Conservation (phyloP, 805 yeast species). For the Monosporozyma unispora region DNA sequence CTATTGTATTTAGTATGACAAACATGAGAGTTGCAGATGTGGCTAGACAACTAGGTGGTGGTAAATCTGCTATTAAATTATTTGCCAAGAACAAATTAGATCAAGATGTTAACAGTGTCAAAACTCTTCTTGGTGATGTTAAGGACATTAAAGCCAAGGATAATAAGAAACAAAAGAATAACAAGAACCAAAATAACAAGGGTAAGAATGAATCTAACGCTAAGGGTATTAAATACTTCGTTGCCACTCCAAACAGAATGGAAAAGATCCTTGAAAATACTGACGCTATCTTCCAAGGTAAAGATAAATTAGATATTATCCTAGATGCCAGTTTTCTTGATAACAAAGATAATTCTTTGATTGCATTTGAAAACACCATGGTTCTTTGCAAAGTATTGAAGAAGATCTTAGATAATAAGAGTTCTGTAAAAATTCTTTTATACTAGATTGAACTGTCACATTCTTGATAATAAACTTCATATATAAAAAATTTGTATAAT, state of each 20-base stretch:
- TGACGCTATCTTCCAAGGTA: conserved; percentile 26
- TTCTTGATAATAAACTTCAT: no score
- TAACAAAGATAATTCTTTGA: conserved; percentile 22
- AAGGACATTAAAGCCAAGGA: neutral
- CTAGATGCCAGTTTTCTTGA: conserved; percentile 30
- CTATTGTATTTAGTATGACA: conserved; percentile 54
- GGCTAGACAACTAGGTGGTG: conserved; percentile 49
- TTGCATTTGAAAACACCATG: conserved; percentile 21
- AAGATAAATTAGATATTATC: conserved; percentile 29
- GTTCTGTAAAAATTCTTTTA: conserved; percentile 28
- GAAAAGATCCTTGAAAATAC: conserved; percentile 20
- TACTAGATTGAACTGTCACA: conserved; percentile 11
- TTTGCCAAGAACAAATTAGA: conserved; percentile 66
- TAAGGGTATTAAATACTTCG: conserved; percentile 18
- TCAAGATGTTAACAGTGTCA: conserved; percentile 41
- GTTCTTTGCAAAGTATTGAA: conserved; percentile 22
- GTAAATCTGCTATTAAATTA: conserved; percentile 53
- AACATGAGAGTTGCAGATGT: conserved; percentile 85
- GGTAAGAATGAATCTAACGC: conserved; percentile 1
- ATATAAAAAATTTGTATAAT: neutral
- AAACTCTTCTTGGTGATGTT: conserved; percentile 12
- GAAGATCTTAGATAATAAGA: conserved; percentile 23
- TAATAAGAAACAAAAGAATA: conserved; percentile 3
- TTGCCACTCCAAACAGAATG: conserved; percentile 28
- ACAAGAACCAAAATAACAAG: neutral